These are phyloP conservation scores for Podila minutissima DNA, from an alignment of 192 early-diverging fungal genomes.

Conservation along the genomic window DNA sequence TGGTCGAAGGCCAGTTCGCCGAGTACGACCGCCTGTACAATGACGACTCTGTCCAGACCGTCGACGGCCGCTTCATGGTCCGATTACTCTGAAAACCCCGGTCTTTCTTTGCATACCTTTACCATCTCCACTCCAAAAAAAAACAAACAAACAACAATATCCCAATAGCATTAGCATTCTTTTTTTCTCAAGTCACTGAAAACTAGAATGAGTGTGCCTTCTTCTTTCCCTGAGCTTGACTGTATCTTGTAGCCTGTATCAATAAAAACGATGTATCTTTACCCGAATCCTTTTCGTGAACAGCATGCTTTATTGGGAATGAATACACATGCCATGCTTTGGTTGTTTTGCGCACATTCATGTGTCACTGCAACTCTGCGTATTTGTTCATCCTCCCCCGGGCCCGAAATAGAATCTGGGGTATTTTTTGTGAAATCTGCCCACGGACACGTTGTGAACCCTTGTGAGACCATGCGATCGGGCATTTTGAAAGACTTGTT, in stretches of 20 bases:
- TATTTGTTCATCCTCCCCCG: not conserved
- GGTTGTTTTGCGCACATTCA: not conserved
- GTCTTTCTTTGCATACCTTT: not conserved
- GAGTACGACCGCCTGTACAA: constrained; percentile 36
- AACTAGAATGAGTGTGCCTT: too few species aligned
- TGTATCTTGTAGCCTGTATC: too few species aligned
- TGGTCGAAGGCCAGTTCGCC: constrained; percentile 19
- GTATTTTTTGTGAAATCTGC: not conserved
- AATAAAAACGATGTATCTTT: not conserved
- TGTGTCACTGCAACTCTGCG: not conserved
- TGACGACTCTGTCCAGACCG: constrained; percentile 32
- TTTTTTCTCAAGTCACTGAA: too few species aligned
- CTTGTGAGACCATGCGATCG: not conserved
- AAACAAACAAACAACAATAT: not conserved
- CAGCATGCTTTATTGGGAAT: not conserved
- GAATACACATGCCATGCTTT: not conserved
- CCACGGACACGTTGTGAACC: constrained; percentile 1
- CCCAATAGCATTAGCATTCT: not conserved
- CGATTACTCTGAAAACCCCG: constrained; percentile 17
- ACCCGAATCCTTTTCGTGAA: not conserved
- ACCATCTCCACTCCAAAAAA: not conserved
- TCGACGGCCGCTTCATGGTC: constrained; percentile 34
- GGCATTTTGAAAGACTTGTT: not conserved
- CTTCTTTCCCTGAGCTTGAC: too few species aligned
- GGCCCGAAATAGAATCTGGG: not conserved